Evolutionary conservation across 2,329 filamentous ascomycete genomes (phyloP), one percentile per base, ranked within the genome.

Genomic region (Cadophora luteo-olivacea): DNA sequence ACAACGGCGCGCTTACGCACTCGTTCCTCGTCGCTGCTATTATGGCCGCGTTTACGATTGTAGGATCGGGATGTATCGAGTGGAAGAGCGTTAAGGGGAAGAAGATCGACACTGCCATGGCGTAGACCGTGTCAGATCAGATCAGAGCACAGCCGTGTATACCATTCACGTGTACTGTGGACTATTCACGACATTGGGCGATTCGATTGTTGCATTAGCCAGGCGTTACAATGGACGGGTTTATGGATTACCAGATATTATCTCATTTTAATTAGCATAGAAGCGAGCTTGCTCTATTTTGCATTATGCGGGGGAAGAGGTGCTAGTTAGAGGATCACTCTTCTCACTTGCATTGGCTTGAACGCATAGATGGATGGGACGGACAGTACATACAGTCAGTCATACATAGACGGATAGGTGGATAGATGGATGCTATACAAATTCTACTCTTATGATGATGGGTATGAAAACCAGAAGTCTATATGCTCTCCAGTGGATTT

Each of bases 1-100:
- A 90, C 78, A 89, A 89, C 72, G 70, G 78, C 19, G 84, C 86
- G 0, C 75, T 90, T 24, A 83, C 81, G 4, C 77, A 84, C 67
- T 82, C 83, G 0, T 90, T 87, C 76, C 85, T 87, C 68, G 87
- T 88, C 7, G 81, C 81, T 22, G 80, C 84, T 0, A 84, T 81
- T 0, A 84, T 82, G 69, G 83, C 84, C 0, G 78, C 73, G 0
- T 79, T 78, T 6, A 82, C 84, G 0, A 83, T 87, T 63, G 54
- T 86, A 7, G 77, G 80, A 2, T 79, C 79, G 4, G 72, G 81
- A 0, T 81, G 80, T 12, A 74, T 88, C 63, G 79, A 82, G 73
- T 87, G 85, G 84, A 86, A 82, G 79, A 86, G 83, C 49, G 84
- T 87, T 61, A 85, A 86, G 79, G 76, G 76, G 2, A 77, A 77